Conservation (phyloP, 2,329 filamentous ascomycete species). For the Penicillium brasilianum region DNA sequence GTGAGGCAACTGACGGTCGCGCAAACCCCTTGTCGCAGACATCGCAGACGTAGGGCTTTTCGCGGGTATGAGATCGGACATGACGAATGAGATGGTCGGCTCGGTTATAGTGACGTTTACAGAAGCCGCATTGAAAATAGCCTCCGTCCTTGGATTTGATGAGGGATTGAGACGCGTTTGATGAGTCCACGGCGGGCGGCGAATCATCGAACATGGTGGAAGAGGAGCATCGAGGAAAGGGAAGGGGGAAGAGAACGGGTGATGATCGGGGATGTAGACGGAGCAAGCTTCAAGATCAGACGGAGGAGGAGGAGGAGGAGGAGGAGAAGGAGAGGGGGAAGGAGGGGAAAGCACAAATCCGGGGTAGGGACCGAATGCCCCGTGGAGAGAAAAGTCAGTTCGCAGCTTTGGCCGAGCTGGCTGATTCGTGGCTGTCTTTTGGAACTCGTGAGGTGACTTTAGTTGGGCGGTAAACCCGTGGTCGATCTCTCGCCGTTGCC, state of each 20-base stretch:
- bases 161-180: conserved; percentile 10
- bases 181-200: conserved; percentile 9
- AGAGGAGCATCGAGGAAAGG: not conserved
- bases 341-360: conserved; percentile 9
- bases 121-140: conserved; percentile 58
- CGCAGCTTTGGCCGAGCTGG: not conserved
- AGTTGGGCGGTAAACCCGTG: not conserved
- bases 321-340: not conserved
- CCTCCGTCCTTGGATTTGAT: conserved; percentile 27
- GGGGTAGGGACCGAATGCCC: not conserved
- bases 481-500: not conserved
- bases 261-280: not conserved
- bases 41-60: conserved; percentile 42
- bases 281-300: not conserved
- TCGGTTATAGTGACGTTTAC: conserved; percentile 57
- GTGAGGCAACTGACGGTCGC: conserved; percentile 33
- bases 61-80: conserved; percentile 52
- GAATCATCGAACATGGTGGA: conserved; percentile 24
- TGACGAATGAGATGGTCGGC: conserved; percentile 60
- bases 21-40: conserved; percentile 42
- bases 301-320: not conserved
- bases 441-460: no score
- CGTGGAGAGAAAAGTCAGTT: no score
- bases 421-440: not conserved
- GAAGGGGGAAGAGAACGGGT: not conserved